Percentiles rank a stretch among this genome's conserved stretches.
Evolutionary conservation across 257 asterid species (phyloP).

Genomic region (Plantago major): DNA sequence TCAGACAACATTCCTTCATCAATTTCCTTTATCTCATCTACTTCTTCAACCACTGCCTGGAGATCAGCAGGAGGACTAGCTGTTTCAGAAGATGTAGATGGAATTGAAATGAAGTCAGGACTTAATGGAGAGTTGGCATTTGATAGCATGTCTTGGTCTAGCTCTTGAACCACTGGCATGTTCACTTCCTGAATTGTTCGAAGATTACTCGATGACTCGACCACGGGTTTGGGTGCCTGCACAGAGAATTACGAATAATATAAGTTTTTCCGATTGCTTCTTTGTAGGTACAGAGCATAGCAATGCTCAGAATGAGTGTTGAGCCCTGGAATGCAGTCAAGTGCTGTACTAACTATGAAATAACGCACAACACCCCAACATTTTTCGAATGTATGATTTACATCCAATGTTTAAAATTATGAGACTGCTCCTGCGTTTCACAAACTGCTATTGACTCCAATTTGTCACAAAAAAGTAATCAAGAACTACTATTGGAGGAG

Average conservation of each 20-base stretch:
- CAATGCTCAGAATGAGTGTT: too few species aligned
- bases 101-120: constrained; percentile 41
- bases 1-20: constrained; percentile 67
- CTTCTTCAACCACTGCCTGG: constrained; percentile 47
- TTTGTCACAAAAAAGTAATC: too few species aligned
- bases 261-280: background rate
- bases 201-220: constrained; percentile 29
- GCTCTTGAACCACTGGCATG: constrained; percentile 38
- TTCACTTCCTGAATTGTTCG: constrained; percentile 24
- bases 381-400: too few species aligned
- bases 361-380: too few species aligned
- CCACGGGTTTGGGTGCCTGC: constrained; percentile 41
- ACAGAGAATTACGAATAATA: constrained; percentile 17
- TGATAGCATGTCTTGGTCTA: constrained; percentile 28
- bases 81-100: constrained; percentile 34
- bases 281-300: background rate
- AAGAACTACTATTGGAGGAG: too few species aligned
- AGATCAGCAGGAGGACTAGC: constrained; percentile 31
- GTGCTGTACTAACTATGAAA: too few species aligned
- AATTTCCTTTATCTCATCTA: constrained; percentile 59
- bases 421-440: too few species aligned
- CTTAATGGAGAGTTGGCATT: constrained; percentile 39
- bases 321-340: too few species aligned
- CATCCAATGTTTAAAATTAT: too few species aligned
- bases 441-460: too few species aligned